Evolutionary conservation across 768 basidiomycete species (phyloP), one percentile per base, ranked within the genome.

Genomic region (Kondoa malvinella): DNA sequence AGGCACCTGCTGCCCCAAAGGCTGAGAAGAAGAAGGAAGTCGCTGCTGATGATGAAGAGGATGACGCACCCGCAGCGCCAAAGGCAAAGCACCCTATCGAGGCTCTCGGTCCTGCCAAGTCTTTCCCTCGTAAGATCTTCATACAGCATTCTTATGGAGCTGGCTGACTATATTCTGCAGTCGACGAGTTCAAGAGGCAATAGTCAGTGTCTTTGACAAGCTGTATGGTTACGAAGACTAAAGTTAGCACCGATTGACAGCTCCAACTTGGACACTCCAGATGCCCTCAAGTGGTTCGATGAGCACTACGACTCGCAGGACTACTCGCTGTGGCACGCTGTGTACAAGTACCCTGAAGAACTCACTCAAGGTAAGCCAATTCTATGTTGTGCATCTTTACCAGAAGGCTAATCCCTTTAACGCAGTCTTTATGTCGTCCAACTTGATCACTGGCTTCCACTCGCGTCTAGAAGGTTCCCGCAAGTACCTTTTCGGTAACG

Each of bases 321-420:
- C 2, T 73, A 74, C 72, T 73, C 72, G 21, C 27, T 72, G 50
- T 68, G 67, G 88, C 83, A 88, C 67, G 85, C 91, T 66, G 88
- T 90, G 81, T 99, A 89, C 86, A 95, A 94, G 81, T 97, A 94
- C 85, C 88, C 88, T 79, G 81, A 85, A 26, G 92, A 95, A 78
- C 85, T 96, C 71, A 91, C 91, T 26, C 84, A 85, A 78, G 65
- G 66, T 65, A 17, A 29, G 67, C 61, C 30, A 27, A 3, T 32
- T 59, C 29, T 60, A 17, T 34, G 27, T 31, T 30, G 0, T 61
- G n/a, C 27, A 32, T 34, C 25, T 66, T 56, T 31, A 32, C 17
- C 32, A 27, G 21, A 25, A 50, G n/a, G 59, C 34, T 58, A 1
- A 2, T 4, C 50, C 25, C 12, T 25, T 15, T 56, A 30, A 34